Conservation (phyloP, 306 rosid species). For the Coriaria nepalensis region DNA sequence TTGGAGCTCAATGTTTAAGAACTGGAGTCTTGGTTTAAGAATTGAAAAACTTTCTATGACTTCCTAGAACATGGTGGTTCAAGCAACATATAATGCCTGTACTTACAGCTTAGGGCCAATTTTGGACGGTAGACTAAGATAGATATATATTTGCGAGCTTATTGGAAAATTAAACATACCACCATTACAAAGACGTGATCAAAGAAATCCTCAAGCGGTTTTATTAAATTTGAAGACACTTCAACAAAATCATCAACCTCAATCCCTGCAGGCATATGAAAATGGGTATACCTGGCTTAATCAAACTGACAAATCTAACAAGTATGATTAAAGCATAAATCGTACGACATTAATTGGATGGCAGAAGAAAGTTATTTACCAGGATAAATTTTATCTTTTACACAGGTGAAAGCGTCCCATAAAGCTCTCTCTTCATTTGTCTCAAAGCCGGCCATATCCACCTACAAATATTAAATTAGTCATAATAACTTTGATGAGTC, state of each 20-base stretch:
- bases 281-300: slow-evolving; percentile 7
- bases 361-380: slow-evolving; percentile 28
- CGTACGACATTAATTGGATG: too few species aligned
- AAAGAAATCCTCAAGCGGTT: slow-evolving; percentile 89
- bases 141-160: background rate
- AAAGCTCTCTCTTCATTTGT: slow-evolving; percentile 63
- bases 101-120: too few species aligned
- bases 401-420: slow-evolving; percentile 57
- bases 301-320: background rate
- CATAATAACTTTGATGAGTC: background rate
- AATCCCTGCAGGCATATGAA: slow-evolving; percentile 30
- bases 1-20: too few species aligned
- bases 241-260: slow-evolving; percentile 53
- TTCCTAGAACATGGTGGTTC: too few species aligned
- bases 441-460: slow-evolving; percentile 62
- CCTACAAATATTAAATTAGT: slow-evolving; percentile 19
- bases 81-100: too few species aligned
- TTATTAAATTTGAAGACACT: slow-evolving; percentile 58
- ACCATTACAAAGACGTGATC: slow-evolving; percentile 80
- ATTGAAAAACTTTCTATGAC: too few species aligned
- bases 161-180: slow-evolving; percentile 38
- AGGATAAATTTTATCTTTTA: slow-evolving; percentile 34
- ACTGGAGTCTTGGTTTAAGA: too few species aligned
- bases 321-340: background rate
- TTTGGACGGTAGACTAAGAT: too few species aligned